phyloP scores from a whole-genome alignment of 2,329 filamentous ascomycete species.

The Helicocarpus griseus region DNA sequence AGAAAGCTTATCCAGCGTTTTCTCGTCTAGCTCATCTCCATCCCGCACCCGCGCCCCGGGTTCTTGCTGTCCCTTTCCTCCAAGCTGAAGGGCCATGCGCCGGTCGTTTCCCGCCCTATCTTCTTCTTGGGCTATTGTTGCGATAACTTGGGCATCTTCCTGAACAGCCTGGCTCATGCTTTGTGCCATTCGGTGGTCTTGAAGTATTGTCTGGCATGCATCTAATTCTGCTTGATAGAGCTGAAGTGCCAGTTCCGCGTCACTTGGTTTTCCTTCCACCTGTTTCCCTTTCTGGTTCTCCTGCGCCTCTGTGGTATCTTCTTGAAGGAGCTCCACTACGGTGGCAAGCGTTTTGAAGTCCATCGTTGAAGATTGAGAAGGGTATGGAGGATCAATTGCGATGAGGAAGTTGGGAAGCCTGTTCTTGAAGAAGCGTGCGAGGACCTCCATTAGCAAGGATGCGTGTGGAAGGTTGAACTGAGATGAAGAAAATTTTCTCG shows the following conservation, averaged over 20 bases:
- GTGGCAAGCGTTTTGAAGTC: not conserved
- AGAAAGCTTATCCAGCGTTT: not conserved
- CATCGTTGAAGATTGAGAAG: too few species aligned
- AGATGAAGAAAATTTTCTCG: too few species aligned
- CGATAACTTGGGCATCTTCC: not conserved
- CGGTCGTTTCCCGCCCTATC: not conserved
- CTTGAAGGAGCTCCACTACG: not conserved
- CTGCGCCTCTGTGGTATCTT: not conserved
- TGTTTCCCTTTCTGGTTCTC: not conserved
- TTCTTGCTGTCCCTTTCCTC: not conserved
- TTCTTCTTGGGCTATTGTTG: not conserved
- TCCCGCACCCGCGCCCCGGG: not conserved
- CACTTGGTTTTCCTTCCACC: not conserved
- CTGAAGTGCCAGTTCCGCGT: not conserved
- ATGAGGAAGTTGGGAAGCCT: too few species aligned
- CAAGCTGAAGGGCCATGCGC: not conserved
- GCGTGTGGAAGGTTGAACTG: too few species aligned
- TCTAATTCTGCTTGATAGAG: not conserved
- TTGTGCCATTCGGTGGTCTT: not conserved
- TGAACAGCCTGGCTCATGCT: not conserved
- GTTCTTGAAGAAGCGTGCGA: too few species aligned
- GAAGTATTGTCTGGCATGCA: not conserved
- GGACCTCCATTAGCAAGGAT: too few species aligned
- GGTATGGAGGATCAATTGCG: too few species aligned
- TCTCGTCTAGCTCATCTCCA: not conserved